Base-by-base conservation (phyloP, 306 rosid species). In the Hippophae gyantsensis region DNA sequence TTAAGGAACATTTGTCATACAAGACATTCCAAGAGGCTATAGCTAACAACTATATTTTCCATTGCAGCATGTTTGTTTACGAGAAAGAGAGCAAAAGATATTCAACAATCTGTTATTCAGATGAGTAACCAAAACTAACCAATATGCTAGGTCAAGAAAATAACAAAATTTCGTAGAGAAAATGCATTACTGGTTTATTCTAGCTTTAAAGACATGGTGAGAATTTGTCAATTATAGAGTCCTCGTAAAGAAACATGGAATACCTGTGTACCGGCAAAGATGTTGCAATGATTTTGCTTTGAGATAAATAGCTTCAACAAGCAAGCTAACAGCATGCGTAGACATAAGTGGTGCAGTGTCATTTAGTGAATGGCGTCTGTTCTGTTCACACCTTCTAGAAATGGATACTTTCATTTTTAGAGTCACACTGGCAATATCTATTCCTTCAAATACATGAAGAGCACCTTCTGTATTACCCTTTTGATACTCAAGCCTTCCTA, bases 371-470 rank as follows among this genome's bases (percentile, higher is more conserved):
- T 85, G 84, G 9, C 79, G 69, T 58, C 76, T 88, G 52, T 76
- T 69, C 56, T 42, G 93, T 72, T 74, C 79, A 26, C 66, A 79
- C 68, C 84, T 83, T 79, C 78, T 78, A 54, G 85, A 66, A 56
- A 85, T 85, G 13, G 90, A 95, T 77, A 58, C 80, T 23, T 74
- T 69, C 95, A 92, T 92, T 74, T 88, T 80, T 62, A 89, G 90
- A 27, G 74, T 68, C 68, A 92, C 78, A 55, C 71, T 60, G 65
- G 38, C 79, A 3, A 80, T 77, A 56, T 88, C 99, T 63, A 90
- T 90, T 75, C 97, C 97, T 79, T 85, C 92, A 81, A 90, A 87
- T 38, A 90, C 96, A 61, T 84, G 96, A 71, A 90, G 95, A 45
- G 97, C 96, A 72, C 80, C 97, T 81, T 87, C 90, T 10, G 49